These are phyloP conservation scores for Tricholoma saponaceum DNA, from an alignment of 768 basidiomycete genomes.

Conservation along the genomic window DNA sequence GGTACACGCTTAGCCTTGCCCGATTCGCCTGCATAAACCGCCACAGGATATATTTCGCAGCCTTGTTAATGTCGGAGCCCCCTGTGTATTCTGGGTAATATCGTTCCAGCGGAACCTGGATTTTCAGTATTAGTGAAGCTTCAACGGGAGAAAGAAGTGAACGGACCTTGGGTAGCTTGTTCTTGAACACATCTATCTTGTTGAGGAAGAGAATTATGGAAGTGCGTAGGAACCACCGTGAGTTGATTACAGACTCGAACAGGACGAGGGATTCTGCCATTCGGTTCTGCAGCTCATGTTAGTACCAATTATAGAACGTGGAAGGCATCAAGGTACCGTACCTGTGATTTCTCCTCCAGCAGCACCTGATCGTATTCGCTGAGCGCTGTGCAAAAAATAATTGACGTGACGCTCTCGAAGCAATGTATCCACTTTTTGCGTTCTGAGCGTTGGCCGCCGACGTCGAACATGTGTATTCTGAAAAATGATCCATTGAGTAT, in stretches of 20 bases:
- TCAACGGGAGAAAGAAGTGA: neutral
- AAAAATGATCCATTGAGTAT: slow-evolving; percentile 35
- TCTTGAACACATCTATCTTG: slow-evolving; percentile 92
- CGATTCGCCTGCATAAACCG: slow-evolving; percentile 90
- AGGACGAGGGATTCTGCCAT: slow-evolving; percentile 91
- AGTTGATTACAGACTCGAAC: slow-evolving; percentile 92
- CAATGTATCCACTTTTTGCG: slow-evolving; percentile 80
- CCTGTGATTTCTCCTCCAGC: slow-evolving; percentile 66
- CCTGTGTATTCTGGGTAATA: slow-evolving; percentile 90
- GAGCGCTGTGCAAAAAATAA: slow-evolving; percentile 66
- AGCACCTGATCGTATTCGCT: slow-evolving; percentile 75
- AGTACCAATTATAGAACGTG: no score
- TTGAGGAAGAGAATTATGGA: slow-evolving; percentile 91
- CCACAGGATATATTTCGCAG: slow-evolving; percentile 93
- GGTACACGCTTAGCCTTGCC: slow-evolving; percentile 82
- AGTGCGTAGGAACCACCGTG: slow-evolving; percentile 89
- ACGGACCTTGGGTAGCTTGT: slow-evolving; percentile 65
- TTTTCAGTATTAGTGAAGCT: neutral
- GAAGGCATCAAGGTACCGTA: no score
- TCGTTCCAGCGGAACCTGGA: slow-evolving; percentile 64
- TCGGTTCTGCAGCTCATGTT: slow-evolving; percentile 64
- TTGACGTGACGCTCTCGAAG: slow-evolving; percentile 57
- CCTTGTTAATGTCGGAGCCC: slow-evolving; percentile 88
- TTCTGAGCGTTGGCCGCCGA: slow-evolving; percentile 76
- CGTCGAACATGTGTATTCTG: slow-evolving; percentile 71